Base-by-base conservation (phyloP, 306 rosid species). In the Arachis hypogaea region DNA sequence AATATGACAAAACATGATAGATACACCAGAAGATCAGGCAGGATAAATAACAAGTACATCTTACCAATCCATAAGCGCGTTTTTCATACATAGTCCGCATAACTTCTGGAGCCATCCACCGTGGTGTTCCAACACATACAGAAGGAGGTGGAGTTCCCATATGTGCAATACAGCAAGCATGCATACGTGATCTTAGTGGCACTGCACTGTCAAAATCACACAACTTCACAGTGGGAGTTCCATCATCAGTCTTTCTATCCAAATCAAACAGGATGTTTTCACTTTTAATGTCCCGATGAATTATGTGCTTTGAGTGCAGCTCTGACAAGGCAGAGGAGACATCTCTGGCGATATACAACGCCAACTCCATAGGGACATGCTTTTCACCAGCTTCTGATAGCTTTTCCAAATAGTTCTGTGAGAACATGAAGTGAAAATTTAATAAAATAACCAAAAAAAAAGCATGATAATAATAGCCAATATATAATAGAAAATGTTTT, bases 71-170 rank as follows among this genome's bases (percentile, higher is more conserved):
- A 85, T 95, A 95, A 43, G 74, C 28, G 18, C 50, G 79, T 8
- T 51, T 73, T 63, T 89, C 41, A 74, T 90, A 87, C 97, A 92
- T 92, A 47, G 97, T 84, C 76, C 33, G 92, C 85, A 95, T 72
- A 70, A 92, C 99, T 83, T 95, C 99, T 42, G 98, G 98, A 76
- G 99, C 98, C 98, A 95, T 92, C 99, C 99, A 95, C 36, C 92
- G 88, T 71, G 98, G 99, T 5, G 99, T 95, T 69, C 99, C 99
- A 69, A 89, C 93, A 83, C 99, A 92, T 59, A 87, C 84, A 77
- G 81, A 82, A 50, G 98, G 85, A 60, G 92, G 88, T 72, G 93
- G 97, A 56, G 88, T 71, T 75, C 99, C 99, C 54, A 81, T 45
- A 54, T 95, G 99, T 40, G 96, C 93, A 40, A 95, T 88, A 67